These are phyloP conservation scores for Ophiocordyceps sinensis DNA, from an alignment of 2,329 filamentous ascomycete genomes.

Conservation along the genomic window DNA sequence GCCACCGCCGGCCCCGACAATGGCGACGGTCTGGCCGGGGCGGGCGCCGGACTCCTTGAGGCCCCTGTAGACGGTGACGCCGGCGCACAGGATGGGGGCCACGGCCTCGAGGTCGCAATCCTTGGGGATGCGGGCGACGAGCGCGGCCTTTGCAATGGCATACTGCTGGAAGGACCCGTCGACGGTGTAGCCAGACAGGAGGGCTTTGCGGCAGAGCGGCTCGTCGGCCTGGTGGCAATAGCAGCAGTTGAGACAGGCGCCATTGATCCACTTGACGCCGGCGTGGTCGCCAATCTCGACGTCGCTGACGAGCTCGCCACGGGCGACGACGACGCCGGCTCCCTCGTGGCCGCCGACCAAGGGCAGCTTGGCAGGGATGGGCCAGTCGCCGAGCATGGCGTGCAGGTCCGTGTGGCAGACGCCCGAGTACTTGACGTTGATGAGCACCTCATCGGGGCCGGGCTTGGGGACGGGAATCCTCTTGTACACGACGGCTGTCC, in stretches of 20 bases:
- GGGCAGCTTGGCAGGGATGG: constrained; percentile 65
- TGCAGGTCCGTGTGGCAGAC: constrained; percentile 79
- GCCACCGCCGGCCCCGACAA: constrained; percentile 77
- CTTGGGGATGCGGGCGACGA: constrained; percentile 71
- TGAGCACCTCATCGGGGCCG: constrained; percentile 76
- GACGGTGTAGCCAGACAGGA: constrained; percentile 81
- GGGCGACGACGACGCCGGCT: constrained; percentile 70
- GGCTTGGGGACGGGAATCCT: constrained; percentile 70
- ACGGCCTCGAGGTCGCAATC: constrained; percentile 62
- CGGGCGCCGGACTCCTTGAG: constrained; percentile 66
- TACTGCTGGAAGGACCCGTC: constrained; percentile 93
- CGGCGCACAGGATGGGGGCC: constrained; percentile 69
- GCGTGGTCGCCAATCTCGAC: constrained; percentile 72
- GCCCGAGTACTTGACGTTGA: constrained; percentile 82
- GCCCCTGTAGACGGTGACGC: constrained; percentile 84
- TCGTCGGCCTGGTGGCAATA: constrained; percentile 76
- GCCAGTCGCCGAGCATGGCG: constrained; percentile 84
- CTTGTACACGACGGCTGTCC: constrained; percentile 52
- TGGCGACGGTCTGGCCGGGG: constrained; percentile 65
- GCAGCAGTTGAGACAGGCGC: constrained; percentile 66
- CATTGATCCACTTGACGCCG: constrained; percentile 90
- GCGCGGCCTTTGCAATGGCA: constrained; percentile 70
- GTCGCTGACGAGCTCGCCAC: constrained; percentile 62
- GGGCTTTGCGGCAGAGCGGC: constrained; percentile 61
- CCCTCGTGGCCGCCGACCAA: constrained; percentile 72